Conservation (phyloP, 192 early-diverging fungal genomes). For the Gonapodya prolifera region DNA sequence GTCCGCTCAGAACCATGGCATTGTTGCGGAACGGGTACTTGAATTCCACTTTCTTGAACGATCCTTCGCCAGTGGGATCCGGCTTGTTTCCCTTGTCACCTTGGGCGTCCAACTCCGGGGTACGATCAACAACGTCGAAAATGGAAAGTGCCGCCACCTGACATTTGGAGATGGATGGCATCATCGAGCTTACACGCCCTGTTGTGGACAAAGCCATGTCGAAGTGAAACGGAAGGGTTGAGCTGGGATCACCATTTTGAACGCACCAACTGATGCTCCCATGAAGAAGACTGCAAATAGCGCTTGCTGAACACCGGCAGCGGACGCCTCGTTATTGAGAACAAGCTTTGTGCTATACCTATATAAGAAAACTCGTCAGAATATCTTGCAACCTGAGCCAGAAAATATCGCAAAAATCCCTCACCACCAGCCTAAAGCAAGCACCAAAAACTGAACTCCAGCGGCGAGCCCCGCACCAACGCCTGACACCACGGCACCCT, state of each 20-base stretch:
- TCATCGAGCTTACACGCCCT: conserved; percentile 51
- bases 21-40: conserved; percentile 49
- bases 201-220: conserved; percentile 51
- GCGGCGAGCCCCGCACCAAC: conserved; percentile 68
- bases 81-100: conserved; percentile 23
- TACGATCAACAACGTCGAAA: conserved; percentile 58
- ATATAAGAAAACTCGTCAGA: conserved; percentile 28
- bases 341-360: conserved; percentile 42
- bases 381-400: conserved; percentile 13
- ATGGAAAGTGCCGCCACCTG: conserved; percentile 63
- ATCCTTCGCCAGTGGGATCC: conserved; percentile 14
- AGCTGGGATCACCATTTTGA: not conserved
- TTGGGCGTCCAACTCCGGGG: conserved; percentile 49
- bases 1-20: conserved; percentile 37
- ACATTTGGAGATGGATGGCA: conserved; percentile 62
- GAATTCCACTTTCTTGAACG: conserved; percentile 28
- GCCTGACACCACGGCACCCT: conserved; percentile 47
- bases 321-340: too few species aligned
- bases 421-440: conserved; percentile 61
- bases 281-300: conserved; percentile 52
- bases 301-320: conserved; percentile 40
- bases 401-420: conserved; percentile 20
- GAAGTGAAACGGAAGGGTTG: conserved; percentile 34
- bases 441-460: conserved; percentile 55
- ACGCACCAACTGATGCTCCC: not conserved